Base-by-base conservation (phyloP, 495 filamentous ascomycete genomes). In the Penicillium macrosclerotiorum region DNA sequence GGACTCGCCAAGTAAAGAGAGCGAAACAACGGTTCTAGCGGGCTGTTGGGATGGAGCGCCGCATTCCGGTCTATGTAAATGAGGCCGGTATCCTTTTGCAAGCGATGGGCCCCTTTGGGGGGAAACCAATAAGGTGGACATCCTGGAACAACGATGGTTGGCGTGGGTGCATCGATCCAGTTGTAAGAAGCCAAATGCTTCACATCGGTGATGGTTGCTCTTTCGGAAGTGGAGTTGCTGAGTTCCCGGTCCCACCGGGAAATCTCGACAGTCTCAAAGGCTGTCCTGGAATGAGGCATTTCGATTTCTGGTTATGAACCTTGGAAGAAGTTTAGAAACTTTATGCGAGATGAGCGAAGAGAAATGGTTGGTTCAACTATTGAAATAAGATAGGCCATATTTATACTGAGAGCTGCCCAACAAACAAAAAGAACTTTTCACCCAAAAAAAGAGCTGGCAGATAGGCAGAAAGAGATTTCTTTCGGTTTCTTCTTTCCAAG, bases 21-120 rank as follows among this genome's bases (percentile, higher is more conserved):
- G 36, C 70, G 70, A 49, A 81, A 79, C 0, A 79, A 58, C 0
- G 76, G 71, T 46, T 81, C 72, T 2, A 81, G 59, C 3, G 77
- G 77, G 40, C 67, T 45, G 6, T 47, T 34, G 3, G 59, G 52
- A 31, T 42, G 47, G 22, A 49, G 52, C 34, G 46, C 49, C 3
- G 55, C 45, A 45, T 62, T 62, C 23, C 59, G 55, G 23, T 47
- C 47, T 17, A 57, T 55, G 37, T 53, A 59, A 37, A 53, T 31
- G 5, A 57, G 41, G 5, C 57, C 50, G 2, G 25, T 34, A 32
- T 61, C 47, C 44, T 52, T 52, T 23, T 34, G 5, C 19, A 58
- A 22, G 18, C 33, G 27, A 14, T 29, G 8, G 16, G 47, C 8
- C 2, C 6, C 14, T 8, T 18, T 17, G 0, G 52, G 52, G 5